phyloP scores from a whole-genome alignment of 179 eudicot species.

The Nepenthes alata region DNA sequence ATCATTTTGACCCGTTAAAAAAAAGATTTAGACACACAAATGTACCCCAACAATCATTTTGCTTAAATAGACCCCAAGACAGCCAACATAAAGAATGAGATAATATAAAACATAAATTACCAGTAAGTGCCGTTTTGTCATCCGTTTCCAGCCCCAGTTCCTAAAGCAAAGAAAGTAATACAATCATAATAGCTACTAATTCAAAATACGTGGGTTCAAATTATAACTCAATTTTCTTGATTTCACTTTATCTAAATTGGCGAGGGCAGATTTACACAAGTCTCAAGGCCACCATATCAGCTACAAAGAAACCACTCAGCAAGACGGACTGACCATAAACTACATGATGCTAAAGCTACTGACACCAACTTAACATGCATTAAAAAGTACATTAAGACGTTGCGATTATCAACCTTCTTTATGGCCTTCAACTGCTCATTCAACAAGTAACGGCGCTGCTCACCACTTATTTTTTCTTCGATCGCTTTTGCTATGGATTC shows the following conservation, averaged over 20 bases:
- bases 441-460: slow-evolving; percentile 90
- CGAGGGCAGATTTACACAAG: neutral
- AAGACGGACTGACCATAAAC: neutral
- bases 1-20: too few relatives aligned
- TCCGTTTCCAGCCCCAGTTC: slow-evolving; percentile 94
- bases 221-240: too few relatives aligned
- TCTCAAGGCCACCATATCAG: neutral
- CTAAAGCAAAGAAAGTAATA: slow-evolving; percentile 21
- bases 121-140: slow-evolving; percentile 92
- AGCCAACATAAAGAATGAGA: too few relatives aligned
- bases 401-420: slow-evolving; percentile 49
- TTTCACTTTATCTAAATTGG: neutral
- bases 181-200: neutral
- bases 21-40: too few relatives aligned
- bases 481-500: slow-evolving; percentile 98
- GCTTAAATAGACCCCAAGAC: too few relatives aligned
- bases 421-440: slow-evolving; percentile 97
- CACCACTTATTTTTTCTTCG: slow-evolving; percentile 97
- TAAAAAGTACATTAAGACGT: neutral
- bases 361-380: neutral
- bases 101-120: slow-evolving; percentile 28
- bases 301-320: neutral
- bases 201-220: neutral
- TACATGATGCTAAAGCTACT: neutral
- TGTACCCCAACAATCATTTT: too few relatives aligned